Evolutionary conservation across 2,329 filamentous ascomycete species (phyloP).

Genomic region (Clonostachys sp.): DNA sequence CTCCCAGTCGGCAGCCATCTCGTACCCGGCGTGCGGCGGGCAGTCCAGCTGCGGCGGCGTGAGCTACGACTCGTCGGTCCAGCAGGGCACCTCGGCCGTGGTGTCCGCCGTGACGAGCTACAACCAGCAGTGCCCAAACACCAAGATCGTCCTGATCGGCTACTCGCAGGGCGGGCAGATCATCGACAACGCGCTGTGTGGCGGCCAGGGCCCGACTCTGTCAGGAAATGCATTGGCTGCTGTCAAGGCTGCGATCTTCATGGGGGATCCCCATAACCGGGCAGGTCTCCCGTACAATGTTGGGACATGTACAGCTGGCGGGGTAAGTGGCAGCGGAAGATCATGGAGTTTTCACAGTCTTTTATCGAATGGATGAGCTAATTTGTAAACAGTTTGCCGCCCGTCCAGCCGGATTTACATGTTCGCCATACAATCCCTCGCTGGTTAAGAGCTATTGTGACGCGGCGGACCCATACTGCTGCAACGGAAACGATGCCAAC

Average conservation of each 20-base stretch:
- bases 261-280: constrained; percentile 58
- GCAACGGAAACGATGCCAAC: constrained; percentile 55
- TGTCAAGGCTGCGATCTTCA: constrained; percentile 61
- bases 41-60: constrained; percentile 51
- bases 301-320: constrained; percentile 51
- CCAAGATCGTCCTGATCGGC: constrained; percentile 55
- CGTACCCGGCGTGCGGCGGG: constrained; percentile 60
- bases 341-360: not conserved
- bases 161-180: constrained; percentile 63
- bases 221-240: constrained; percentile 41
- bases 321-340: constrained; percentile 36
- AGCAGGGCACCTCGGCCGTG: constrained; percentile 53
- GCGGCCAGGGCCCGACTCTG: constrained; percentile 43
- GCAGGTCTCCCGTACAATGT: constrained; percentile 53
- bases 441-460: constrained; percentile 65
- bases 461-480: constrained; percentile 60
- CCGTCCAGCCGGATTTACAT: constrained; percentile 51
- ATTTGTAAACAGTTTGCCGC: constrained; percentile 50
- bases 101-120: constrained; percentile 54
- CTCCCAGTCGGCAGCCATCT: constrained; percentile 48
- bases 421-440: constrained; percentile 32
- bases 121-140: constrained; percentile 49
- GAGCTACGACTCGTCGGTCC: constrained; percentile 54
- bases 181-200: constrained; percentile 59
- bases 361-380: not conserved